These are phyloP conservation scores for apple (Malus domestica) DNA, from an alignment of 306 rosid genomes.

Conservation along the genomic window ASM211411v1 NC_041804.1:14736001-14736500, in stretches of 20 bases:
- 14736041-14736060: not conserved
- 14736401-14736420: slow-evolving; percentile 98
- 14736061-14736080: not conserved
- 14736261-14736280: slow-evolving; percentile 5
- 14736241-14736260: slow-evolving; percentile 50
- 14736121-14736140: slow-evolving; percentile 11
- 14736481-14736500: slow-evolving; percentile 80
- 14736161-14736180: slow-evolving; percentile 17
- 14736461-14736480: slow-evolving; percentile 68
- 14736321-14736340: slow-evolving; percentile 40
- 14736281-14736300: slow-evolving; percentile 4
- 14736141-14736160: slow-evolving; percentile 34
- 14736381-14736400: slow-evolving; percentile 61
- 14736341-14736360: slow-evolving; percentile 69
- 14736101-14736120: not conserved
- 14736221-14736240: slow-evolving; percentile 30
- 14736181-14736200: slow-evolving; percentile 19
- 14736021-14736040: not conserved
- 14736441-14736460: slow-evolving; percentile 53
- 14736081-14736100: not conserved
- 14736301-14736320: slow-evolving; percentile 5
- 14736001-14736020: not conserved
- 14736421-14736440: slow-evolving; percentile 66
- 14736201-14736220: slow-evolving; percentile 41
- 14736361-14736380: slow-evolving; percentile 65